Evolutionary conservation across 345 rosid species (phyloP), one percentile per base, ranked within the genome.

Genomic region (Bretschneidera sinensis): DNA sequence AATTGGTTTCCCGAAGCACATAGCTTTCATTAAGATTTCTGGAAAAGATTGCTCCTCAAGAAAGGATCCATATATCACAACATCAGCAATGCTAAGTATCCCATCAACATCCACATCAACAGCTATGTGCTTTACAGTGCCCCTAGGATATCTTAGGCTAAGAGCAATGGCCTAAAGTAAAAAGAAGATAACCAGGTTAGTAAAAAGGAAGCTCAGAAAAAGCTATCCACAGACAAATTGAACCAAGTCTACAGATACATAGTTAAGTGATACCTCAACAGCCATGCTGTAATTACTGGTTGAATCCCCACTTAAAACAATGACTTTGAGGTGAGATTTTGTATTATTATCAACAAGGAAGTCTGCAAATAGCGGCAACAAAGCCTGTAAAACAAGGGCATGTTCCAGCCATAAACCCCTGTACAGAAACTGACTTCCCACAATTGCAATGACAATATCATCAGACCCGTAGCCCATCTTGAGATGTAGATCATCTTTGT

Each of bases 321-420:
- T 66, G 69, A 91, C 74, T 75, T 82, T 88, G 60, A 84, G 80
- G 62, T 59, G 79, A 69, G 76, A 70, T 65, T 51, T 75, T 43
- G 80, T 71, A 62, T 67, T 61, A 65, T 61, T 63, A 61, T 81
- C 85, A 43, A 35, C 54, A 33, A 79, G 60, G 60, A 72, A 57
- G 18, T 71, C 69, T 9, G 71, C 28, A 70, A 85, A 77, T 59
- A 88, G 71, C 8, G 95, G 91, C 60, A 76, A 67, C 48, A 91
- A 70, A 59, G 95, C 88, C 74, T 75, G 75, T 70, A 94, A 78
- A 73, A 94, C 57, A 45, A 91, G 77, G 33, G 97, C 95, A 81
- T 94, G 95, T 76, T 88, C 97, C 72, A 94, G 73, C 99, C 97
- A 94, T 77, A 86, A 75, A 66, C 97, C 99, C 78, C 74, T 83